Base-by-base conservation (phyloP, 768 basidiomycete species). In the Leccinum uliginosum region DNA sequence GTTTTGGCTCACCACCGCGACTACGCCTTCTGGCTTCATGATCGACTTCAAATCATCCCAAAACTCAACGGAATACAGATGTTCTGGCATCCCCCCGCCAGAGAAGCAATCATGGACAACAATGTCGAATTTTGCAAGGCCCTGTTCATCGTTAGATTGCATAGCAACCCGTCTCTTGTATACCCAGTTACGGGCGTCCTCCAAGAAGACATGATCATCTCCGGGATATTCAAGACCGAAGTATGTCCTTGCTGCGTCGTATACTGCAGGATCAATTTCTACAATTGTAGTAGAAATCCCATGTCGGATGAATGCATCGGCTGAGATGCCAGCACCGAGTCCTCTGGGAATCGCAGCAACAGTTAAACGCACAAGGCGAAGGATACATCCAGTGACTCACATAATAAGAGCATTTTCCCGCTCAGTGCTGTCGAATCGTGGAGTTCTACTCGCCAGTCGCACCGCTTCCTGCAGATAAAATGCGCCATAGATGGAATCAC, bases 221-320 rank as follows among this genome's bases (percentile, higher is more conserved):
- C 79, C 77, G 6, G 85, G 85, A 57, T 86, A 78, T 12, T 83
- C 80, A n/a, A 98, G 76, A 7, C 83, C 88, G 60, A 98, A 97
- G 72, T 81, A 95, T 30, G 71, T 75, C 26, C 83, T 79, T 15
- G 95, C 93, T 26, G 89, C 92, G 14, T 83, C 75, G 67, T 95
- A 94, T 21, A 98, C 94, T 1, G 83, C 87, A 34, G 91, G 91
- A 67, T 98, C 96, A 58, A 96, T 90, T 71, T 98, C 96, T n/a
- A 95, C 82, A 49, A 96, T 81, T 1, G 93, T 91, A 5, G 88
- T 86, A 6, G 80, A 75, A 26, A 95, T 73, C 19, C 79, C 79
- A 59, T 91, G 89, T 24, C 79, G 77, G 48, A 82, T 76, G 61
- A 98, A 84, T 0, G 91, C 80, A 44, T 84, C 81, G 0, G 91